These are phyloP conservation scores for Calophaca sinica DNA, from an alignment of 306 rosid genomes.

Conservation along the genomic window DNA sequence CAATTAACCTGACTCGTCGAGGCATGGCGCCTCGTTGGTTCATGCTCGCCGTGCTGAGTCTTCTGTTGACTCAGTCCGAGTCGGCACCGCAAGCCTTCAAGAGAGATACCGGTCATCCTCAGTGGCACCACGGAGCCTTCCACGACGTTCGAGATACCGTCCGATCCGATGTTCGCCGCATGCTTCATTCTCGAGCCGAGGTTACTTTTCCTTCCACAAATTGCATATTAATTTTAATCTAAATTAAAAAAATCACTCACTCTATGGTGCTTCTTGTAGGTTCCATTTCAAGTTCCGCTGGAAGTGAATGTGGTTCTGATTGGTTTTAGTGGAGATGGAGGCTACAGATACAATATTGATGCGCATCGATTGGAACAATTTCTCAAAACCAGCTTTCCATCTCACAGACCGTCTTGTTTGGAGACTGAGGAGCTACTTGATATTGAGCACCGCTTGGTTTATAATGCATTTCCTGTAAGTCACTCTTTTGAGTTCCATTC, in stretches of 20 bases:
- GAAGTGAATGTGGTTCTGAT: slow-evolving; percentile 91
- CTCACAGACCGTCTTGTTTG: slow-evolving; percentile 85
- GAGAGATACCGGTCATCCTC: slow-evolving; percentile 75
- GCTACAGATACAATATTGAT: slow-evolving; percentile 71
- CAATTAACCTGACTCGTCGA: slow-evolving; percentile 35
- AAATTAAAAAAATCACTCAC: background rate
- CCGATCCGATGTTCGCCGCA: slow-evolving; percentile 88
- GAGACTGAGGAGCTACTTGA: slow-evolving; percentile 94
- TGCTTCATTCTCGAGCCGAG: slow-evolving; percentile 99
- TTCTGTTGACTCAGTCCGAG: slow-evolving; percentile 63
- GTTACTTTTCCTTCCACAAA: slow-evolving; percentile 42
- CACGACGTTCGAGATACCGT: slow-evolving; percentile 82
- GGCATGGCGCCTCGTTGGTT: slow-evolving; percentile 50
- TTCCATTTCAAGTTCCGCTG: slow-evolving; percentile 94
- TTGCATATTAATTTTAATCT: background rate
- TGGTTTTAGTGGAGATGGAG: slow-evolving; percentile 88
- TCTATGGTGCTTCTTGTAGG: slow-evolving; percentile 51
- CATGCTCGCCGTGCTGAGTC: slow-evolving; percentile 46
- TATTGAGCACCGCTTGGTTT: slow-evolving; percentile 85
- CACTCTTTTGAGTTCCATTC: slow-evolving; percentile 1
- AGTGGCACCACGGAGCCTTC: slow-evolving; percentile 98
- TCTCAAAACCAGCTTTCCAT: slow-evolving; percentile 75
- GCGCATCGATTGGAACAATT: slow-evolving; percentile 75
- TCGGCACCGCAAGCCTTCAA: slow-evolving; percentile 83
- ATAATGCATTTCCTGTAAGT: slow-evolving; percentile 80